Evolutionary conservation across 2,329 filamentous ascomycete species (phyloP).

Genomic region (Trichophyton rubrum): DNA sequence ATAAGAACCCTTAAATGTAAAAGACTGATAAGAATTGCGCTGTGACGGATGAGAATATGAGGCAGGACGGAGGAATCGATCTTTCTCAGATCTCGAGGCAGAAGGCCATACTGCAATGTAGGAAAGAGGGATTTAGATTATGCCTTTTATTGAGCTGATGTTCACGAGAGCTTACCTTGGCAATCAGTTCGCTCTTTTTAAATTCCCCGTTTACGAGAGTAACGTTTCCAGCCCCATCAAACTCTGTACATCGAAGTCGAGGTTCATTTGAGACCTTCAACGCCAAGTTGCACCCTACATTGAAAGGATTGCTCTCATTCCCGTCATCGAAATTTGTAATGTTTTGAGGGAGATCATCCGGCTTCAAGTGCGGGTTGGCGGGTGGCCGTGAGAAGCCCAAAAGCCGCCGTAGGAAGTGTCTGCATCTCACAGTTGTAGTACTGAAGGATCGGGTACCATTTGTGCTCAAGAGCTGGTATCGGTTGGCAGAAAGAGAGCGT

Average conservation of each 20-base stretch:
- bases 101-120: slow-evolving; percentile 60
- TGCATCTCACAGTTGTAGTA: slow-evolving; percentile 19
- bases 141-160: not conserved
- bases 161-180: slow-evolving; percentile 50
- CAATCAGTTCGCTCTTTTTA: slow-evolving; percentile 93
- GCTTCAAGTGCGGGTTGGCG: slow-evolving; percentile 33
- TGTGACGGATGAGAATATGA: slow-evolving; percentile 85
- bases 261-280: slow-evolving; percentile 73
- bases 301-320: slow-evolving; percentile 51
- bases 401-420: slow-evolving; percentile 26
- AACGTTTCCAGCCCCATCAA: slow-evolving; percentile 83
- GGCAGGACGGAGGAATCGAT: slow-evolving; percentile 94
- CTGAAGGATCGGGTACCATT: slow-evolving; percentile 15
- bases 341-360: slow-evolving; percentile 46
- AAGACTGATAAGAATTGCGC: slow-evolving; percentile 86
- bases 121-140: not conserved
- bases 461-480: not conserved
- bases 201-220: slow-evolving; percentile 91
- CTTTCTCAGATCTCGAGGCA: slow-evolving; percentile 90
- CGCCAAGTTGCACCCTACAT: slow-evolving; percentile 54
- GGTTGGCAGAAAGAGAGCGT: not conserved
- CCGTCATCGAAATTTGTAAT: slow-evolving; percentile 46
- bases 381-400: slow-evolving; percentile 26
- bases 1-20: slow-evolving; percentile 94
- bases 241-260: slow-evolving; percentile 82